Evolutionary conservation across 805 yeast genomes (phyloP).

Genomic region (Candida ponderosae): DNA sequence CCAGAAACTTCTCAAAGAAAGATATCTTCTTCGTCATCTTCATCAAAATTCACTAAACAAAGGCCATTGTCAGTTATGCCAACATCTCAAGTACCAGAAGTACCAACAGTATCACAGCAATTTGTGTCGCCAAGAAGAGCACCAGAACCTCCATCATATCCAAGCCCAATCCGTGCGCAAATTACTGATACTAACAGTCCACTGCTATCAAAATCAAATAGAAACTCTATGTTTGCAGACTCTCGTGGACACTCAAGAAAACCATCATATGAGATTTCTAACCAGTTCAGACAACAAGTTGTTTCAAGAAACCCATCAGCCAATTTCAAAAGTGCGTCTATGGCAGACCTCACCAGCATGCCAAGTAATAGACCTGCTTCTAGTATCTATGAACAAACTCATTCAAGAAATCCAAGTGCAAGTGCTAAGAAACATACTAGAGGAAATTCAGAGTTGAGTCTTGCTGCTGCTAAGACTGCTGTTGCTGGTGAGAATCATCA

Average conservation of each 20-base stretch:
- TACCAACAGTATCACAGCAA: slow-evolving; percentile 17
- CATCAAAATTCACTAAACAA: neutral
- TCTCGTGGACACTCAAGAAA: slow-evolving; percentile 16
- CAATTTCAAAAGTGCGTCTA: slow-evolving; percentile 14
- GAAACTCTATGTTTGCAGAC: slow-evolving; percentile 1
- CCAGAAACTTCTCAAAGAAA: slow-evolving; percentile 10
- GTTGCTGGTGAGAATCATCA: slow-evolving; percentile 28
- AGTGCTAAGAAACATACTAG: slow-evolving; percentile 30
- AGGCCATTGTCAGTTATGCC: slow-evolving; percentile 13
- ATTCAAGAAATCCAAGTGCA: slow-evolving; percentile 26
- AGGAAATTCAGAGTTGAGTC: slow-evolving; percentile 34
- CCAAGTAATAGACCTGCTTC: slow-evolving; percentile 35
- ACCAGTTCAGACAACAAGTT: slow-evolving; percentile 2
- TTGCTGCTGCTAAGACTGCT: slow-evolving; percentile 5
- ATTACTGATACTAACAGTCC: slow-evolving; percentile 1
- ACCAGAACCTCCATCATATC: slow-evolving; percentile 56
- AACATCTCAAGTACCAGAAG: slow-evolving; percentile 12
- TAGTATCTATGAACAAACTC: slow-evolving; percentile 35
- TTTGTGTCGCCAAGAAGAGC: slow-evolving; percentile 68
- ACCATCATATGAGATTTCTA: slow-evolving; percentile 17
- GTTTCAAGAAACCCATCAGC: slow-evolving; percentile 13
- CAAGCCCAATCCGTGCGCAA: slow-evolving; percentile 30
- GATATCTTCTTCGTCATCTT: slow-evolving; percentile 1
- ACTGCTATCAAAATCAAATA: slow-evolving; percentile 1
- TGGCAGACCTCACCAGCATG: slow-evolving; percentile 25